Base-by-base conservation (phyloP, 805 yeast species). In the Tetrapisispora fleetii region DNA sequence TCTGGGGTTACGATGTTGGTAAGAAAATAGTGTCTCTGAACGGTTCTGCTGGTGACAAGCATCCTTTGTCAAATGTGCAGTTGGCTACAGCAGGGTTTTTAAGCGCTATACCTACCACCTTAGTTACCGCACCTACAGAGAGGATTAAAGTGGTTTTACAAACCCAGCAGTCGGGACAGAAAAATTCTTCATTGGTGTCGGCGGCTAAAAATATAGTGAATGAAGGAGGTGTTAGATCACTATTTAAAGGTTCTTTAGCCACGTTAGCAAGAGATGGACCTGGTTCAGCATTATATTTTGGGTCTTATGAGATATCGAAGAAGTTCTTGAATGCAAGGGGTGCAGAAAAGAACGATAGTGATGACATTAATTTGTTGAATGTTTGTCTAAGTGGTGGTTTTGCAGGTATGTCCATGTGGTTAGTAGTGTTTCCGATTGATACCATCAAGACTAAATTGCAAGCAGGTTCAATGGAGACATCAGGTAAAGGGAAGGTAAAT, bases 371-470 rank as follows among this genome's bases (percentile, higher is more conserved):
- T 6, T 70, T 91, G 40, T 68, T 76, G 22, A 89, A 93, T 32
- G 79, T 93, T 51, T 79, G 87, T 55, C 72, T 85, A 40, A 95
- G 97, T 35, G 99, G 99, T 65, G 99, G 98, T 21, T 76, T 80
- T 62, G 95, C 97, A 1, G 99, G 99, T 62, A 86, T 91, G 52
- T 80, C 95, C 11, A 91, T 91, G 99, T 91, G 99, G 99, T 68
- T 83, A 30, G 86, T 85, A 21, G 93, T 91, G 18, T 91, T 89
- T 85, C 99, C 99, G 35, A 78, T 91, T 41, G 99, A 91, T 67
- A 93, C 98, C 9, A 83, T 91, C 66, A 91, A 91, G 73, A 70
- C 75, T 1, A 63, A 57, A 48, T 60, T 64, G 55, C 74, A 55
- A 60, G 65, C 65, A 36, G 58, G 56, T 42, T 57, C 52, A 19